A percentile compares a stretch with the other conserved stretches of the same genome.
These are phyloP conservation scores for Quercus phellos DNA, from an alignment of 331 rosid genomes.

Conservation along the genomic window DNA sequence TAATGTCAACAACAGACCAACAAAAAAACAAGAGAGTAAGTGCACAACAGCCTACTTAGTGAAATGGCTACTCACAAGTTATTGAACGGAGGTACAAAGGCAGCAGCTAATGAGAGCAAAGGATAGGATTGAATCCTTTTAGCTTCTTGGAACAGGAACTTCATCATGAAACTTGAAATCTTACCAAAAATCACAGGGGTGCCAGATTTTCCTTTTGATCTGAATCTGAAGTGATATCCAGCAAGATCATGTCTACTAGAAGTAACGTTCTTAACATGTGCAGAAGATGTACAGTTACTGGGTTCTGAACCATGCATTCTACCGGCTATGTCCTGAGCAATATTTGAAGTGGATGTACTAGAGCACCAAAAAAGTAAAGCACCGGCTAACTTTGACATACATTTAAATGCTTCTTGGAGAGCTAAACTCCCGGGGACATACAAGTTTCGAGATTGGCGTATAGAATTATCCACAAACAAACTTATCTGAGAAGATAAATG, in stretches of 20 bases:
- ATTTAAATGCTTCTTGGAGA: slow-evolving; percentile 47
- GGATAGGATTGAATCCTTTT: slow-evolving; percentile 47
- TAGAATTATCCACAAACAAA: slow-evolving; percentile 53
- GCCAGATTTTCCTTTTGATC: slow-evolving; percentile 33
- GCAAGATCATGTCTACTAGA: slow-evolving; percentile 31
- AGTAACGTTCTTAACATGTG: slow-evolving; percentile 41
- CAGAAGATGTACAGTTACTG: slow-evolving; percentile 23
- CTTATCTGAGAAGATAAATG: slow-evolving; percentile 44
- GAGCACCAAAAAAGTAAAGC: slow-evolving; percentile 48
- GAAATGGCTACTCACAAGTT: slow-evolving; percentile 54
- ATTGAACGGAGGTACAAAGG: slow-evolving; percentile 68
- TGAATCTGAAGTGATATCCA: slow-evolving; percentile 45
- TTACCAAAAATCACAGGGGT: slow-evolving; percentile 38
- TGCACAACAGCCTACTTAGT: slow-evolving; percentile 13
- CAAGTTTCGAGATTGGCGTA: slow-evolving; percentile 29
- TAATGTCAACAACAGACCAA: slow-evolving; percentile 2
- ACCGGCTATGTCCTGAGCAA: slow-evolving; percentile 35
- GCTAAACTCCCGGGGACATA: slow-evolving; percentile 51
- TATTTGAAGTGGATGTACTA: slow-evolving; percentile 34
- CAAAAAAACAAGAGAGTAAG: not conserved
- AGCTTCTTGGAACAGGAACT: slow-evolving; percentile 50
- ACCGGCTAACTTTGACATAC: slow-evolving; percentile 60
- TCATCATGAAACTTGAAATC: slow-evolving; percentile 42
- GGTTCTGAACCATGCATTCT: slow-evolving; percentile 35
- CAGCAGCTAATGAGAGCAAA: slow-evolving; percentile 65